Base-by-base conservation (phyloP, 2,329 filamentous ascomycete species). In the Corinectria fuckeliana region DNA sequence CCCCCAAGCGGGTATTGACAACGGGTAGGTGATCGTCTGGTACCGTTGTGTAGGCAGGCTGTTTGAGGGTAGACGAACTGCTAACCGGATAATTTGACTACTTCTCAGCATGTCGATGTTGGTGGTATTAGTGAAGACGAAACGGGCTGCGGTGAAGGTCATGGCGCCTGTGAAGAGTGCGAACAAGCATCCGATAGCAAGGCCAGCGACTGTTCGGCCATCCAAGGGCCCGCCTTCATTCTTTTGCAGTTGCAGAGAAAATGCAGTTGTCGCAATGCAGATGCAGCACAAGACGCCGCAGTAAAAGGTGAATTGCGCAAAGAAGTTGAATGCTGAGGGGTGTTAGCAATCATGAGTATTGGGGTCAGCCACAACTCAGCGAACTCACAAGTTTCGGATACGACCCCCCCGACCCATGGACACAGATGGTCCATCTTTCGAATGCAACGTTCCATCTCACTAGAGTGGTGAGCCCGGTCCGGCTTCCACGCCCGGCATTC, bases 371-470 rank as follows among this genome's bases (percentile, higher is more conserved):
- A 28, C 9, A 38, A 1, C 6, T 2, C 7, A 20, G 8, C 10
- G 13, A 14, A 75, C 84, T 73, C 69, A 87, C 85, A 87, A 2
- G 87, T 93, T 74, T 97, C 93, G 0, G 88, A 90, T 9, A 99
- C 88, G 65, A 97, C 91, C 20, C 94, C 95, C 4, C 94, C 94
- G n/a, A 96, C 93, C 91, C 90, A 98, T 0, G 94, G 95, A 71
- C 95, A 99, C 70, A 93, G 95, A 72, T 98, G 94, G 64, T 98
- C 94, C 90, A 97, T 95, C 70, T 95, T 95, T 38, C 85, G 80
- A 20, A 96, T 90, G 71, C 94, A 98, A 41, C 92, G 84, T 49
- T 87, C 87, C 11, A 95, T 80, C 72, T 96, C 91, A 51, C 88
- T 88, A 71, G 91, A 96, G 75, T 98, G 94, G 73, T 97, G 93